These are phyloP conservation scores for Mrakia frigida DNA, from an alignment of 768 basidiomycete species.

Conservation along the genomic window DNA sequence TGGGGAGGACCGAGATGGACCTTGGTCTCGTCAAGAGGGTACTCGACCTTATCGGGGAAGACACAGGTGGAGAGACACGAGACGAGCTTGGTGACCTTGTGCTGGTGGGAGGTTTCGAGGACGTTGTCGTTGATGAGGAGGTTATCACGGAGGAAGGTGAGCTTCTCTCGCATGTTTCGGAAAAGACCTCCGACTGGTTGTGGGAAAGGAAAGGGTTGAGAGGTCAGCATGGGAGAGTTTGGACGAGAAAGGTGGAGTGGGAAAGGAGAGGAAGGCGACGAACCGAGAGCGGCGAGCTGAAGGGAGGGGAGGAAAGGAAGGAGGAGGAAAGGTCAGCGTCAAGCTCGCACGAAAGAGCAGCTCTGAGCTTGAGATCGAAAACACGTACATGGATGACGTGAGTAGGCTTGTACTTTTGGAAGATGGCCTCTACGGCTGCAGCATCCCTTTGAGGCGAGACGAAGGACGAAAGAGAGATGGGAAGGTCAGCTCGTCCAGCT, in stretches of 20 bases:
- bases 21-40: slow-evolving; percentile 87
- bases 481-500: neutral
- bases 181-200: slow-evolving; percentile 81
- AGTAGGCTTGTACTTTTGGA: slow-evolving; percentile 86
- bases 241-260: slow-evolving; percentile 2
- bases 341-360: neutral
- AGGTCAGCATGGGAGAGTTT: neutral
- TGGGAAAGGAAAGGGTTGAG: neutral
- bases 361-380: neutral
- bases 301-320: neutral
- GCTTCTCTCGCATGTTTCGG: slow-evolving; percentile 93
- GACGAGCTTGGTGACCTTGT: slow-evolving; percentile 68
- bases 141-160: slow-evolving; percentile 91
- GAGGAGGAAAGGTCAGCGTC: neutral
- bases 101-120: slow-evolving; percentile 65
- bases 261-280: slow-evolving; percentile 16
- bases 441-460: slow-evolving; percentile 53
- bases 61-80: slow-evolving; percentile 97
- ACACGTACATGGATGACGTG: slow-evolving; percentile 72
- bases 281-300: slow-evolving; percentile 75
- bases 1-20: slow-evolving; percentile 91
- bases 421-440: slow-evolving; percentile 63
- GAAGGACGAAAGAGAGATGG: neutral
- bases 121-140: slow-evolving; percentile 93
- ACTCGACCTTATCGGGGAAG: slow-evolving; percentile 90